Evolutionary conservation across 2,329 filamentous ascomycete species (phyloP).

Genomic region (Huntiella omanensis): DNA sequence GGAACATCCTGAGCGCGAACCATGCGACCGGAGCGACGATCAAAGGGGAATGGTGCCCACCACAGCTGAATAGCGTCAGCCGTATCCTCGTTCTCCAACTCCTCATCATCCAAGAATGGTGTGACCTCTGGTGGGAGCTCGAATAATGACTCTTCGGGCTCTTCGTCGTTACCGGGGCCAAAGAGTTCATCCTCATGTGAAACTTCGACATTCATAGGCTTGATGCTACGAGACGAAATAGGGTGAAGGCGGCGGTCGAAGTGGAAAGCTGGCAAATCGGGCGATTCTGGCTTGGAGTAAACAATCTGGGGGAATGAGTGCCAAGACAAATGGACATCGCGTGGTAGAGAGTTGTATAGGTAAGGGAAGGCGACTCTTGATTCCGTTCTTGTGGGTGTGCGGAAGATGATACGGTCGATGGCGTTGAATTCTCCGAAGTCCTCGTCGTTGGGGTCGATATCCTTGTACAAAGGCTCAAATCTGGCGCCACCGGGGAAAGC

Average conservation of each 20-base stretch:
- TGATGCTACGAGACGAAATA: slow-evolving; percentile 84
- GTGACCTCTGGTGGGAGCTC: slow-evolving; percentile 61
- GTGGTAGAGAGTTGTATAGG: slow-evolving; percentile 86
- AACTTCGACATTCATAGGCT: slow-evolving; percentile 79
- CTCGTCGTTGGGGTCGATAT: slow-evolving; percentile 95
- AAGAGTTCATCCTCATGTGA: slow-evolving; percentile 92
- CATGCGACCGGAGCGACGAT: slow-evolving; percentile 86
- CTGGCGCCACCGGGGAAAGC: slow-evolving; percentile 92
- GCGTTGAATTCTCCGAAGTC: slow-evolving; percentile 99
- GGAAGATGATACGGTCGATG: slow-evolving; percentile 97
- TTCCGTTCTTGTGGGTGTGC: slow-evolving; percentile 83
- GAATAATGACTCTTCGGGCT: slow-evolving; percentile 65
- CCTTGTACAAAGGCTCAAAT: slow-evolving; percentile 95
- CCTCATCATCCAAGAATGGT: slow-evolving; percentile 78
- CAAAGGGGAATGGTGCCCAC: slow-evolving; percentile 97
- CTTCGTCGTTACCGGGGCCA: slow-evolving; percentile 55
- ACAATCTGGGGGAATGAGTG: slow-evolving; percentile 88
- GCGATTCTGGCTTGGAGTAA: slow-evolving; percentile 73
- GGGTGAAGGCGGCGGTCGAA: slow-evolving; percentile 97
- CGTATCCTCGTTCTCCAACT: slow-evolving; percentile 76
- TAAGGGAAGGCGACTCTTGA: slow-evolving; percentile 89
- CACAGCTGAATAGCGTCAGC: slow-evolving; percentile 81
- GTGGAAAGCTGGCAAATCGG: slow-evolving; percentile 84
- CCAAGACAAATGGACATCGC: slow-evolving; percentile 85
- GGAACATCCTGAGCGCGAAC: slow-evolving; percentile 94